A percentile compares a stretch with the other conserved stretches of the same genome.
Evolutionary conservation across 1,284 basidiomycete genomes (phyloP).

Genomic region (Golubevia pallescens): DNA sequence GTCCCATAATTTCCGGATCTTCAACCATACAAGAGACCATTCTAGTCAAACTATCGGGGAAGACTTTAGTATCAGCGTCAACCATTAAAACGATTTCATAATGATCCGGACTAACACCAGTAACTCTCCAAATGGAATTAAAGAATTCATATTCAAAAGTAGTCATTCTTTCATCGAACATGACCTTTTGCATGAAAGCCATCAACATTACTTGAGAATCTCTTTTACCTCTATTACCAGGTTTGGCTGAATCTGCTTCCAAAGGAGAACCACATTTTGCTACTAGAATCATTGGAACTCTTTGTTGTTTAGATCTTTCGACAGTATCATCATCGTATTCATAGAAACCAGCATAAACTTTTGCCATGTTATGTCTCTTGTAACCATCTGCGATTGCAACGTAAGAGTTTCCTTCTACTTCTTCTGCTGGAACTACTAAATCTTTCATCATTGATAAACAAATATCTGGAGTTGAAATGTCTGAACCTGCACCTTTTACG

Average conservation of each 20-base stretch:
- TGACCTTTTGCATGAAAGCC: constrained; percentile 67
- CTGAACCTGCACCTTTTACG: constrained; percentile 77
- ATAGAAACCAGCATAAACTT: constrained; percentile 97
- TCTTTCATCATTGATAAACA: constrained; percentile 98
- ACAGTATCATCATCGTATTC: constrained; percentile 90
- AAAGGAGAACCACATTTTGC: constrained; percentile 77
- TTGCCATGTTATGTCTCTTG: constrained; percentile 99
- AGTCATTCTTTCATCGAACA: constrained; percentile 68
- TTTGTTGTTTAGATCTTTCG: constrained; percentile 92
- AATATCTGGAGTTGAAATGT: constrained; percentile 77
- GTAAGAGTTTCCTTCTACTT: constrained; percentile 94
- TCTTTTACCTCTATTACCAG: constrained; percentile 97
- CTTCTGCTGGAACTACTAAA: constrained; percentile 78
- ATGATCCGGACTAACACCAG: constrained; percentile 66
- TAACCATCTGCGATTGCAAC: constrained; percentile 98
- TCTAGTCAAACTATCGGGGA: constrained; percentile 66
- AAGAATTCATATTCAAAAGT: constrained; percentile 68
- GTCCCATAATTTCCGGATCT: constrained; percentile 67
- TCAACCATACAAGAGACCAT: constrained; percentile 67
- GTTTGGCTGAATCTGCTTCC: constrained; percentile 86
- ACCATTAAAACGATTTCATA: constrained; percentile 67
- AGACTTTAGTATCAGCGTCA: constrained; percentile 67
- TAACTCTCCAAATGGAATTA: constrained; percentile 67
- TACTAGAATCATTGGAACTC: constrained; percentile 91
- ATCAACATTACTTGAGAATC: constrained; percentile 83